Evolutionary conservation across 108 stramenopile genomes (phyloP), one percentile per base, ranked within the genome.

Genomic region (Skeletonema tropicum): DNA sequence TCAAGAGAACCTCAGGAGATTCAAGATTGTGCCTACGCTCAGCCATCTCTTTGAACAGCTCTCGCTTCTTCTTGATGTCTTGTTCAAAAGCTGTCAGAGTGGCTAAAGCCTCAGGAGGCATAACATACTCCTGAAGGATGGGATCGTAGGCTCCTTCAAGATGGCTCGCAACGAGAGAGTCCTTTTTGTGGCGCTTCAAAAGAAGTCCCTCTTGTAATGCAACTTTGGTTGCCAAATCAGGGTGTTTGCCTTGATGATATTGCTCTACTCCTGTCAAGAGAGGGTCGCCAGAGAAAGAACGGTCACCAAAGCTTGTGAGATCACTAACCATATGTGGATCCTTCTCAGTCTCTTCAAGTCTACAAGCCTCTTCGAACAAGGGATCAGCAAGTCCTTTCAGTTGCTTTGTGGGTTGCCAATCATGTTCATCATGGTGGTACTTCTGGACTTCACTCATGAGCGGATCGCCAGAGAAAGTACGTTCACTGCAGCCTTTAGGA

Each of bases 361-460:
- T 38, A 4, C 14, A 26, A 10, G 63, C 67, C 49, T 68, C 67
- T 59, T 49, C 25, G 0, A 76, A 33, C 19, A 76, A 46, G 25
- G 75, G 75, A 65, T 76, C 75, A 11, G 66, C 75, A 25, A 67
- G 75, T 13, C 67, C 66, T 39, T 62, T 45, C 13, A 74, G 57
- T 59, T 64, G 63, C 33, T 38, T 38, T 38, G 8, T 38, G 19
- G 45, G 45, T 46, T 38, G 30, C 58, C 57, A 45, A 64, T 70
- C 68, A 29, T 49, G 57, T 25, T 70, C 68, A 6, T 49, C 36
- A 15, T 77, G 62, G 31, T 77, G 76, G 39, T 64, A 77, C 10
- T 68, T 36, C 31, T 64, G 29, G 17, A 55, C 35, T 32, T 57
- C 76, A 12, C 41, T 45, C 17, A 77, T 70, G 29, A 77, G 68